Evolutionary conservation across 2,329 filamentous ascomycete genomes (phyloP).

Genomic region (Ascosphaera acerosa): DNA sequence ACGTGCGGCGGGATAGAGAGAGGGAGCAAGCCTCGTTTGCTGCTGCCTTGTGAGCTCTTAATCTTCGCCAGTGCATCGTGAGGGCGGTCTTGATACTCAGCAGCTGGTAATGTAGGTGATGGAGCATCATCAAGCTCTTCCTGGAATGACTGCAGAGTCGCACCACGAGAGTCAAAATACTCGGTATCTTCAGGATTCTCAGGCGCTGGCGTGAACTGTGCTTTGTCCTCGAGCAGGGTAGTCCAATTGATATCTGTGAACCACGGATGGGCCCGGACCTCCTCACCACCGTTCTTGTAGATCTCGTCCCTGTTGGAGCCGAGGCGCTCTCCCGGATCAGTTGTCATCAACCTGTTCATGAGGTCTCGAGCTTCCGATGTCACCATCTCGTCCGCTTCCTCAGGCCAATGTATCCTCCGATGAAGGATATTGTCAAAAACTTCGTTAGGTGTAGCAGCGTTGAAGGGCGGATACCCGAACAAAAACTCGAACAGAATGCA

Average conservation of each 20-base stretch:
- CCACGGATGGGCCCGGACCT: conserved; percentile 77
- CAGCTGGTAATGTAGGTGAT: conserved; percentile 45
- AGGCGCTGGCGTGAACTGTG: conserved; percentile 76
- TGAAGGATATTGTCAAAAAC: conserved; percentile 93
- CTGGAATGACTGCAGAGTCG: conserved; percentile 72
- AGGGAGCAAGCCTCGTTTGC: conserved; percentile 82
- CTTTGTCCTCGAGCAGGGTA: conserved; percentile 74
- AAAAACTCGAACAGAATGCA: conserved; percentile 95
- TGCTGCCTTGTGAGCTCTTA: conserved; percentile 59
- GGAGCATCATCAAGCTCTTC: conserved; percentile 83
- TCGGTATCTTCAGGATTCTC: conserved; percentile 95
- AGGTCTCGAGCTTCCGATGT: conserved; percentile 80
- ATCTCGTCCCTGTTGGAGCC: conserved; percentile 71
- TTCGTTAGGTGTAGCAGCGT: conserved; percentile 66
- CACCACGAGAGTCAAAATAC: conserved; percentile 83
- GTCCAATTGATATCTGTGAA: conserved; percentile 77
- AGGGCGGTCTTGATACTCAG: conserved; percentile 67
- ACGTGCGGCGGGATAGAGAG: conserved; percentile 92
- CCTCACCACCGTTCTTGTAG: conserved; percentile 58
- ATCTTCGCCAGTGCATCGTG: conserved; percentile 86
- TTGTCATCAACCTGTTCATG: conserved; percentile 74
- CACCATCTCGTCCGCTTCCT: conserved; percentile 50
- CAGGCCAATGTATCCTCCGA: conserved; percentile 78
- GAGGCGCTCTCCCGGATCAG: conserved; percentile 56
- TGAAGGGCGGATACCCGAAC: conserved; percentile 81